Base-by-base conservation (phyloP, 371 early-diverging fungal genomes). In the Fennellomyces sp. region DNA sequence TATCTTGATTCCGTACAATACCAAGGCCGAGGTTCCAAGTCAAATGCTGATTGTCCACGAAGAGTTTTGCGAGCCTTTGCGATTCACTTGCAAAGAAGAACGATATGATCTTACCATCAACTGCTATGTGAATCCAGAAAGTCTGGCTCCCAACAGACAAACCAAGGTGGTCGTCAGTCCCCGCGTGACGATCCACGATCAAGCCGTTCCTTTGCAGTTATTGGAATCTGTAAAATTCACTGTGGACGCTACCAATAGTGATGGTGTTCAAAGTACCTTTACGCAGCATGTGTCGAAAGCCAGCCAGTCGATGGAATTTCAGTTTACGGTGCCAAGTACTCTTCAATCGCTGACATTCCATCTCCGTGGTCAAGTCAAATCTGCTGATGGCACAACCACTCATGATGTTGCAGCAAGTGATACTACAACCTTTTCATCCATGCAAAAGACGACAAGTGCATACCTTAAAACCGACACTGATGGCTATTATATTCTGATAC, bases 41-140 rank as follows among this genome's bases (percentile, higher is more conserved):
- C n/a, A 69, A 0, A 53, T 83, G 17, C 61, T 73, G 5, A 70
- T 76, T 17, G 54, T 60, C 1, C 55, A 69, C 10, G 77, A 76
- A 25, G 75, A 64, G 3, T 85, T 76, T 52, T 72, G 78, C n/a
- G 68, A 72, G 12, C 70, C 73, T 21, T 63, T 60, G 1, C 21
- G 49, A 1, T 78, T 85, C 50, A 28, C 17, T 13, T 75, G 75
- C 23, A 26, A 50, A 2, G 10, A 19, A 1, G 86, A 86, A 52
- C 31, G 48, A 0, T 84, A 84, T 58, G 19, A 23, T 0, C 58
- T 86, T 52, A 28, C 49, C 0, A 64, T 81, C 2, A 47, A 64
- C 1, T 83, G 75, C 36, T 76, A 78, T 42, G 58, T 86, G 3
- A 72, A 86, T 47, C 65, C 65, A 5, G 86, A 86, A 61, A 72